A percentile compares a stretch with the other conserved stretches of the same genome.
phyloP scores from a whole-genome alignment of 2,329 filamentous ascomycete species.

The Fonsecaea multimorphosa region DNA sequence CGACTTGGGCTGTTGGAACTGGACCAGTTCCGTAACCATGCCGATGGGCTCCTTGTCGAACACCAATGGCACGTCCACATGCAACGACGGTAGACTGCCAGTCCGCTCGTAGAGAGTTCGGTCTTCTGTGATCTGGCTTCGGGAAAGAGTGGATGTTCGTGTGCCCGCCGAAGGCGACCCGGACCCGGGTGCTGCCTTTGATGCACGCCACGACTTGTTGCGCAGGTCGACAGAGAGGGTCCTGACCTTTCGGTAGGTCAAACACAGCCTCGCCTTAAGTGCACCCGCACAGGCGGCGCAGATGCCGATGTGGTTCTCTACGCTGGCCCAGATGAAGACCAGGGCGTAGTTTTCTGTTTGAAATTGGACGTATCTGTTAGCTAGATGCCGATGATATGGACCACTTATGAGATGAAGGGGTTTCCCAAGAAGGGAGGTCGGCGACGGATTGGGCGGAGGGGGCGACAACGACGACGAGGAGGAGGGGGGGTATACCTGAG shows the following conservation, averaged over 20 bases:
- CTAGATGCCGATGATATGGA: not conserved
- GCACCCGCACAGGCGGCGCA: constrained; percentile 34
- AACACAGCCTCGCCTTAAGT: constrained; percentile 29
- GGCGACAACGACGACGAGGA: too few species aligned
- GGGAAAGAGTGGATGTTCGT: not conserved
- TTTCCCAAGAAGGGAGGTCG: too few species aligned
- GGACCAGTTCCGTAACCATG: constrained; percentile 3
- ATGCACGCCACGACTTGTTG: constrained; percentile 22
- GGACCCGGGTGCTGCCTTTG: not conserved
- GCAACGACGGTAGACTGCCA: constrained; percentile 16
- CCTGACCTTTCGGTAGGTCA: constrained; percentile 20
- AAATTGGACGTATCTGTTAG: not conserved
- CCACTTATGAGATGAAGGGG: not conserved
- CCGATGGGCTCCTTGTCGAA: not conserved
- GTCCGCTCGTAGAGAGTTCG: constrained; percentile 24
- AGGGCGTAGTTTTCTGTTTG: constrained; percentile 33
- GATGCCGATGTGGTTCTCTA: constrained; percentile 36
- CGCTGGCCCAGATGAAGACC: constrained; percentile 31
- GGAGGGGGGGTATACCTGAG: constrained; percentile 21
- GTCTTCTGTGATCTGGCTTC: constrained; percentile 24
- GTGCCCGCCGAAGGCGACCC: not conserved
- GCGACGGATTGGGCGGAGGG: too few species aligned
- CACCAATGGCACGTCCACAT: not conserved
- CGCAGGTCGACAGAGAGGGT: constrained; percentile 22
- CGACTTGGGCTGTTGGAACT: not conserved